phyloP scores from a whole-genome alignment of 164 flowering plant species.

The Magnolia changhungtana region DNA sequence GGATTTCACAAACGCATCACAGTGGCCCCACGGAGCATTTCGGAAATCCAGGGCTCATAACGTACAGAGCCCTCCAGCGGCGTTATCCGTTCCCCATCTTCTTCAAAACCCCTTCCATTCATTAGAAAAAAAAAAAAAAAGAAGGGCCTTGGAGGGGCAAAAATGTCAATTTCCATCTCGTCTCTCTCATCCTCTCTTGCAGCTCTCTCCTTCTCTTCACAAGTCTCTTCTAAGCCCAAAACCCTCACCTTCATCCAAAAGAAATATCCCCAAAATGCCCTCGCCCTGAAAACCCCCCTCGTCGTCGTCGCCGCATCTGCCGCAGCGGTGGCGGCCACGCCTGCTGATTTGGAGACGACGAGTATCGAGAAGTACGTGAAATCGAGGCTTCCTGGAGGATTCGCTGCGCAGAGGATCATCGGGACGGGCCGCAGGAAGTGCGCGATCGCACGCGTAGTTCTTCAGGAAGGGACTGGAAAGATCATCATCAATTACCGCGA shows the following conservation, averaged over 20 bases:
- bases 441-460: slow-evolving; percentile 91
- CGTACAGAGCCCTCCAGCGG: background rate
- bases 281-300: slow-evolving; percentile 15
- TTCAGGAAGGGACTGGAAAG: slow-evolving; percentile 84
- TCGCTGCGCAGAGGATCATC: slow-evolving; percentile 72
- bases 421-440: slow-evolving; percentile 90
- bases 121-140: background rate
- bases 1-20: too few species aligned
- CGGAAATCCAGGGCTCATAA: too few species aligned
- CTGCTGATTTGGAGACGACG: slow-evolving; percentile 33
- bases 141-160: background rate
- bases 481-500: slow-evolving; percentile 86
- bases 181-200: slow-evolving; percentile 64
- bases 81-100: background rate
- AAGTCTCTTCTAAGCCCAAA: slow-evolving; percentile 46
- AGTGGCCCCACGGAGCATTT: too few species aligned
- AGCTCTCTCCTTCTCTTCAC: slow-evolving; percentile 65
- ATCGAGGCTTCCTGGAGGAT: slow-evolving; percentile 87
- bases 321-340: slow-evolving; percentile 21
- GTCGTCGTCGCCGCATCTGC: slow-evolving; percentile 28
- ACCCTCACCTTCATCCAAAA: slow-evolving; percentile 29
- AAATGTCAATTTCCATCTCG: slow-evolving; percentile 23
- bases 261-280: slow-evolving; percentile 14
- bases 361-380: slow-evolving; percentile 64
- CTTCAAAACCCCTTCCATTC: background rate